Evolutionary conservation across 2,329 filamentous ascomycete species (phyloP).

Genomic region (Colletotrichum lentis): DNA sequence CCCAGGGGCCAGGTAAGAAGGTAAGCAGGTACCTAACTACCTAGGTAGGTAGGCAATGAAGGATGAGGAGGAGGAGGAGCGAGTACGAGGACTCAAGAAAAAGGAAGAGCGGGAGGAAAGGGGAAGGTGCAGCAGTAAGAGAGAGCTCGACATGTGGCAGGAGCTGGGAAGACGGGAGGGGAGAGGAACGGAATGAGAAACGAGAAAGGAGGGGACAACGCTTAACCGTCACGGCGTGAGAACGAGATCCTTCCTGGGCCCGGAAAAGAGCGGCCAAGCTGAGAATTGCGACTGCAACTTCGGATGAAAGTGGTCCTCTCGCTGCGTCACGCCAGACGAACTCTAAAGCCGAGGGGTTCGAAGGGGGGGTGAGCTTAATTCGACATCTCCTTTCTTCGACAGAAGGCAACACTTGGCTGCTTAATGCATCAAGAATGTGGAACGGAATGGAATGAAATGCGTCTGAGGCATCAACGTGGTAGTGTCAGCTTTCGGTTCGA

Average conservation of each 20-base stretch:
- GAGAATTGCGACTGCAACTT: slow-evolving; percentile 18
- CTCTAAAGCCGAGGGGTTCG: slow-evolving; percentile 17
- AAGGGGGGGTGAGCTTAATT: slow-evolving; percentile 35
- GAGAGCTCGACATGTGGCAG: not conserved
- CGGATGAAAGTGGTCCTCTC: slow-evolving; percentile 35
- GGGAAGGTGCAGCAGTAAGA: not conserved
- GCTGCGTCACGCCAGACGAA: slow-evolving; percentile 22
- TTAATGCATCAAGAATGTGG: not conserved
- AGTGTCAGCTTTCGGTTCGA: too few relatives aligned
- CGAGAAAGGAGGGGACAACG: slow-evolving; percentile 11
- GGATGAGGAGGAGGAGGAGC: too few relatives aligned
- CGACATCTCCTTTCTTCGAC: slow-evolving; percentile 24
- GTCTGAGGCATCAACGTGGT: too few relatives aligned
- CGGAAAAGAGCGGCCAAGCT: not conserved
- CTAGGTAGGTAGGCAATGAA: not conserved
- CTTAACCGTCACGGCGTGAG: not conserved
- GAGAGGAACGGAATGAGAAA: not conserved
- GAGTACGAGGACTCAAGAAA: not conserved
- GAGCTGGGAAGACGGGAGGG: not conserved
- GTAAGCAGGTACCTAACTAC: too few relatives aligned
- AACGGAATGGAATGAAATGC: slow-evolving; percentile 12
- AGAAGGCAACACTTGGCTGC: not conserved
- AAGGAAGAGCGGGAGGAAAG: not conserved
- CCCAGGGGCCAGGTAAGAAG: not conserved
- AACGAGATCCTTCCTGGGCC: not conserved